Evolutionary conservation across 768 basidiomycete species (phyloP).

Genomic region (Mycena capillaripes): DNA sequence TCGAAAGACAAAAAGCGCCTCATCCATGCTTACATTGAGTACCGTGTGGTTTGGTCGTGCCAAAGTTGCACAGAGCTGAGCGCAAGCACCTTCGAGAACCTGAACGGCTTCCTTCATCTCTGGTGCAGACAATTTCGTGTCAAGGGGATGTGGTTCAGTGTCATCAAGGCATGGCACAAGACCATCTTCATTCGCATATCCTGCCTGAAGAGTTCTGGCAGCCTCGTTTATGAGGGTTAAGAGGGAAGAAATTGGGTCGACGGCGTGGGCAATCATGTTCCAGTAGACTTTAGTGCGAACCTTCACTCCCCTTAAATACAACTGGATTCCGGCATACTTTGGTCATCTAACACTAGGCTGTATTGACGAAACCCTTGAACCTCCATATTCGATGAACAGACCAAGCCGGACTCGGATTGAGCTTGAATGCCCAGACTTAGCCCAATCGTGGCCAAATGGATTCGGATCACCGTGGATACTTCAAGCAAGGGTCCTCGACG

Average conservation of each 20-base stretch:
- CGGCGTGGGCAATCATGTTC: slow-evolving; percentile 12
- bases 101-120: slow-evolving; percentile 42
- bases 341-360: too few relatives aligned
- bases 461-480: background rate
- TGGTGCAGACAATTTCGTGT: slow-evolving; percentile 31
- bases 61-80: slow-evolving; percentile 42
- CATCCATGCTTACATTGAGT: slow-evolving; percentile 42
- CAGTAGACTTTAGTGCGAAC: background rate
- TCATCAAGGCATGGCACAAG: slow-evolving; percentile 41
- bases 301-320: slow-evolving; percentile 5
- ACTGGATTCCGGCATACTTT: slow-evolving; percentile 8
- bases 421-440: background rate
- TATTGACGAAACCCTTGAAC: background rate
- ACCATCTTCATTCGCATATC: slow-evolving; percentile 24
- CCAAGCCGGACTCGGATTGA: too few relatives aligned
- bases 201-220: slow-evolving; percentile 33
- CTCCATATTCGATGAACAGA: background rate
- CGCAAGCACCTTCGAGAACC: slow-evolving; percentile 45
- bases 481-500: too few relatives aligned
- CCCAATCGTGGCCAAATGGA: background rate
- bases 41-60: slow-evolving; percentile 42
- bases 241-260: slow-evolving; percentile 31
- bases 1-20: too few relatives aligned
- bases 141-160: slow-evolving; percentile 39
- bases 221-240: slow-evolving; percentile 34